A percentile compares a stretch with the other conserved stretches of the same genome.
phyloP scores from a whole-genome alignment of 441 rosid genomes.

The Omphalea diandra region DNA sequence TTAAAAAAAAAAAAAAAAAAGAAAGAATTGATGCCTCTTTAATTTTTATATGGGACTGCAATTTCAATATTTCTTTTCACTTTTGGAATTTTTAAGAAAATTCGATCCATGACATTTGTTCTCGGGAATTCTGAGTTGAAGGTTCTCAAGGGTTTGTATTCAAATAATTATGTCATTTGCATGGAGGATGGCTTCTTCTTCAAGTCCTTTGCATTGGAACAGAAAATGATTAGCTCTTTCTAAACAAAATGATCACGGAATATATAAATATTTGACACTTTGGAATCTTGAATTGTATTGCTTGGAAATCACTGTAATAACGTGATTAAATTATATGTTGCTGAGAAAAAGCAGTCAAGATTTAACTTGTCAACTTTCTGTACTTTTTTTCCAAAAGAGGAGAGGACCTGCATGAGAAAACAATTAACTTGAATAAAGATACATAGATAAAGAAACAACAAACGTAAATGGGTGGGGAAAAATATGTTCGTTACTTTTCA shows the following conservation, averaged over 20 bases:
- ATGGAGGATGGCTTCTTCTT: background rate
- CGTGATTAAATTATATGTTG: background rate
- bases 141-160: background rate
- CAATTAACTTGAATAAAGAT: background rate
- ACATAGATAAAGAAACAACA: background rate
- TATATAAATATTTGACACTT: background rate
- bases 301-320: too few species aligned
- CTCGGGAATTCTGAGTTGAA: background rate
- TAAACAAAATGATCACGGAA: background rate
- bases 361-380: background rate
- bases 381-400: background rate
- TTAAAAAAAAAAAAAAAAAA: too few species aligned
- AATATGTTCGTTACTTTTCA: background rate
- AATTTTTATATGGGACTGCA: background rate
- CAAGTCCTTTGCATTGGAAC: background rate
- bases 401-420: background rate
- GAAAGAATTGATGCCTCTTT: background rate
- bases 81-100: too few species aligned
- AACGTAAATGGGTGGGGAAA: background rate
- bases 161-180: slow-evolving; percentile 2
- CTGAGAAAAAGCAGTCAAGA: background rate
- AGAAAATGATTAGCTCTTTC: background rate
- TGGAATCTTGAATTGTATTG: slow-evolving; percentile 6
- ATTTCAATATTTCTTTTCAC: background rate
- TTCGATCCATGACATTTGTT: too few species aligned